These are phyloP conservation scores for Monascus ruber DNA, from an alignment of 2,329 filamentous ascomycete species.

Conservation along the genomic window DNA sequence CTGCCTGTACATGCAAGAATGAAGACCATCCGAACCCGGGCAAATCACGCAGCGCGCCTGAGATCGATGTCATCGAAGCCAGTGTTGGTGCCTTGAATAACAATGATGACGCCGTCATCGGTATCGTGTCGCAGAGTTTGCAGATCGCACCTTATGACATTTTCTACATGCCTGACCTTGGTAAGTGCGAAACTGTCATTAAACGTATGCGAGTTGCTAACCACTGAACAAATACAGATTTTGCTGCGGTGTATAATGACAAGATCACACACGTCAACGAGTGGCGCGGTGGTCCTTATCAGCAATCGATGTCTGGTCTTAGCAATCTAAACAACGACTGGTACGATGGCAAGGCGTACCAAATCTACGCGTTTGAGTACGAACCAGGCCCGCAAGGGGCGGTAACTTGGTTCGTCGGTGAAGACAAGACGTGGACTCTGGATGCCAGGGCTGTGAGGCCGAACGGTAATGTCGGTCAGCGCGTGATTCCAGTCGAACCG, in stretches of 20 bases:
- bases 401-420: slow-evolving; percentile 60
- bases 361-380: slow-evolving; percentile 55
- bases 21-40: slow-evolving; percentile 23
- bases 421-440: slow-evolving; percentile 54
- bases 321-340: too few relatives aligned
- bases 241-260: slow-evolving; percentile 53
- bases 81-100: too few relatives aligned
- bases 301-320: slow-evolving; percentile 14
- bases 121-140: slow-evolving; percentile 54
- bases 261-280: slow-evolving; percentile 45
- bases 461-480: slow-evolving; percentile 58
- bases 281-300: slow-evolving; percentile 51
- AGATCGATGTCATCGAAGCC: slow-evolving; percentile 48
- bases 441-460: slow-evolving; percentile 49
- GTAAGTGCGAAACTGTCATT: slow-evolving; percentile 14
- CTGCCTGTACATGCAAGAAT: slow-evolving; percentile 27
- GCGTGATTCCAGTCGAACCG: slow-evolving; percentile 55
- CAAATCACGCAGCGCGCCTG: slow-evolving; percentile 54
- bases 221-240: slow-evolving; percentile 33
- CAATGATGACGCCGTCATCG: slow-evolving; percentile 38
- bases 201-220: too few relatives aligned
- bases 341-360: slow-evolving; percentile 39
- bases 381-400: slow-evolving; percentile 48
- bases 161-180: slow-evolving; percentile 55
- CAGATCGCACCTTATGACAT: slow-evolving; percentile 61